Base-by-base conservation (phyloP, 179 eudicot genomes). In the Pouteria campechiana region DNA sequence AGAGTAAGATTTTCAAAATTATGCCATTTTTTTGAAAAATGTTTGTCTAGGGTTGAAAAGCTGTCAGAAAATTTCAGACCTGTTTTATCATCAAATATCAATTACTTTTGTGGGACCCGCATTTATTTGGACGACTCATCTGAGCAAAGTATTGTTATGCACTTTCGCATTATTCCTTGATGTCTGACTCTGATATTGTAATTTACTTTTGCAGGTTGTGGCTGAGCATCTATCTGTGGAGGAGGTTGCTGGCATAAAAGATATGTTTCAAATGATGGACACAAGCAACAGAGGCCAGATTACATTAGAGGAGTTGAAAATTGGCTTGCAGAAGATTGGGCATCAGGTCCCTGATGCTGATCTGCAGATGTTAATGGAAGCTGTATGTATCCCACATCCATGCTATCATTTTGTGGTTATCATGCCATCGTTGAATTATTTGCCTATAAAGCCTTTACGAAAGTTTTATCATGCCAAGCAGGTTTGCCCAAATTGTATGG, bases 191-290 rank as follows among this genome's bases (percentile, higher is more conserved):
- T 25, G 17, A 25, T 25, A n/a, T n/a, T 18, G n/a, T n/a, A 22
- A 37, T 14, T 46, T 38, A 14, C 30, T 1, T 17, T 22, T 9
- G 22, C 61, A 80, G 94, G 94, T 83, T 10, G 68, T 84, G 41
- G 94, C 90, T 8, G 90, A 84, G 68, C 83, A 76, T 68, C 67
- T 84, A 37, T 80, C 94, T 3, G 41, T 35, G 49, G 94, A 84
- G 57, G 94, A 84, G 72, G 90, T 52, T 23, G 83, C 90, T 40
- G 83, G 90, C 52, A 77, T 84, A 22, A 84, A 80, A 60, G 86
- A 84, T 55, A 76, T 80, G 43, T 84, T 84, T 67, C 80, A 84
- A 24, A 36, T 25, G 43, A 84, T 84, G 86, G 94, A 84, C 46
- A 55, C 68, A 7, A 50, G 63, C 46, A 81, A 77, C 37, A 61